phyloP scores from a whole-genome alignment of 2,329 filamentous ascomycete genomes.

The Bertia moriformis region DNA sequence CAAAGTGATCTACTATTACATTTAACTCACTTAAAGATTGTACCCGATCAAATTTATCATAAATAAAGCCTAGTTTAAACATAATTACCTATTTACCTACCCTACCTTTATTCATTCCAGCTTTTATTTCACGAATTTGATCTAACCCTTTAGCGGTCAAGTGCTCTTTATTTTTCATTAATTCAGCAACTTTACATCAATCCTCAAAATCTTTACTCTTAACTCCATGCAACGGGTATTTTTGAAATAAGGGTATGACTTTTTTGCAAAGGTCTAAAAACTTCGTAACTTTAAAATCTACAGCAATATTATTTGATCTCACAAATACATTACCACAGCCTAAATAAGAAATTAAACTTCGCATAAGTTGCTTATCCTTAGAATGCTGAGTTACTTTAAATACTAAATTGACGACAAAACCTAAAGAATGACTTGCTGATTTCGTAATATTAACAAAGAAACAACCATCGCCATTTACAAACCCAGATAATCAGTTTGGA shows the following conservation, averaged over 20 bases:
- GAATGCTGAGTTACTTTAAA: conserved; percentile 2
- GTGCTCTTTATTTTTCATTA: conserved; percentile 1
- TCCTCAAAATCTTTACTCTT: conserved; percentile 1
- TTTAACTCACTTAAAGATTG: conserved; percentile 1
- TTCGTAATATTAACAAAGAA: conserved; percentile 1
- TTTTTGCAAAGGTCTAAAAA: neutral
- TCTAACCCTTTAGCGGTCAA: neutral
- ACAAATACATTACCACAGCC: conserved; percentile 1
- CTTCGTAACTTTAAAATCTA: neutral
- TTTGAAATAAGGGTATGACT: conserved; percentile 1
- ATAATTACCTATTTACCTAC: neutral
- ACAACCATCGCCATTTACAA: conserved; percentile 1
- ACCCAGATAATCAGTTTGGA: conserved; percentile 3
- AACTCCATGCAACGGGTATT: neutral
- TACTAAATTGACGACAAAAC: neutral
- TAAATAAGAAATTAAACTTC: conserved; percentile 1
- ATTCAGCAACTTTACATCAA: neutral
- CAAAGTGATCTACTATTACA: conserved; percentile 2
- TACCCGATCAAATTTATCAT: too few species aligned
- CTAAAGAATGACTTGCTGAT: neutral
- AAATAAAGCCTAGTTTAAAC: too few species aligned
- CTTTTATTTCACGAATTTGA: neutral
- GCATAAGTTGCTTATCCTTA: conserved; percentile 2
- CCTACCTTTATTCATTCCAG: conserved; percentile 1
- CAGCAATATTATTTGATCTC: neutral